Conservation (phyloP, 2,329 filamentous ascomycete genomes). For the Colletotrichum sojae region DNA sequence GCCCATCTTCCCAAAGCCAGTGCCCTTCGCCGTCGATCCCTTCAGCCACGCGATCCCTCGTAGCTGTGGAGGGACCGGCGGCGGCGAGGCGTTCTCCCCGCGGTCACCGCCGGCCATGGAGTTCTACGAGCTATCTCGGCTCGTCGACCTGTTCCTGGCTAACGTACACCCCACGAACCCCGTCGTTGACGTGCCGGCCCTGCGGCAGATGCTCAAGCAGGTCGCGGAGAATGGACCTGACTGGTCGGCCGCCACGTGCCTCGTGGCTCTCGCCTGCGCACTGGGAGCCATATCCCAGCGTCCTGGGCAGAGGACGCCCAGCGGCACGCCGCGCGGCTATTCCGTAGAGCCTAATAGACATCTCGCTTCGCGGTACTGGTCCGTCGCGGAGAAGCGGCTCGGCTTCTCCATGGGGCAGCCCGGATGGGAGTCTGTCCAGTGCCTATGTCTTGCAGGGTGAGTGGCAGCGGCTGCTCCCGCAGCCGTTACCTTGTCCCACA, state of each 20-base stretch:
- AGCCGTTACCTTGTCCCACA: not conserved
- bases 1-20: slow-evolving; percentile 38
- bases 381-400: slow-evolving; percentile 38
- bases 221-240: slow-evolving; percentile 41
- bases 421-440: slow-evolving; percentile 37
- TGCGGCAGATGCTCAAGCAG: slow-evolving; percentile 38
- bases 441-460: slow-evolving; percentile 39
- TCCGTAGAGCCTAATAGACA: slow-evolving; percentile 36
- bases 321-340: slow-evolving; percentile 34
- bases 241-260: slow-evolving; percentile 40
- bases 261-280: slow-evolving; percentile 38
- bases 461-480: not conserved
- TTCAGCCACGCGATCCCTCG: slow-evolving; percentile 31
- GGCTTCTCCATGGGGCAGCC: slow-evolving; percentile 39
- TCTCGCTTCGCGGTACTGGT: slow-evolving; percentile 37
- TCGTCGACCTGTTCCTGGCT: slow-evolving; percentile 30
- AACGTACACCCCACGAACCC: slow-evolving; percentile 39
- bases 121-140: slow-evolving; percentile 34
- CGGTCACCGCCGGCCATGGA: slow-evolving; percentile 35
- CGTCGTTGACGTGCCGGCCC: slow-evolving; percentile 17
- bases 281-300: slow-evolving; percentile 38
- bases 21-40: slow-evolving; percentile 33
- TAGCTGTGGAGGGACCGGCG: not conserved
- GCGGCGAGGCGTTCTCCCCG: slow-evolving; percentile 26
- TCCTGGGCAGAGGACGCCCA: slow-evolving; percentile 32